A percentile compares a stretch with the other conserved stretches of the same genome.
These are phyloP conservation scores for Fistulina hepatica DNA, from an alignment of 1,284 basidiomycete species.

Conservation along the genomic window DNA sequence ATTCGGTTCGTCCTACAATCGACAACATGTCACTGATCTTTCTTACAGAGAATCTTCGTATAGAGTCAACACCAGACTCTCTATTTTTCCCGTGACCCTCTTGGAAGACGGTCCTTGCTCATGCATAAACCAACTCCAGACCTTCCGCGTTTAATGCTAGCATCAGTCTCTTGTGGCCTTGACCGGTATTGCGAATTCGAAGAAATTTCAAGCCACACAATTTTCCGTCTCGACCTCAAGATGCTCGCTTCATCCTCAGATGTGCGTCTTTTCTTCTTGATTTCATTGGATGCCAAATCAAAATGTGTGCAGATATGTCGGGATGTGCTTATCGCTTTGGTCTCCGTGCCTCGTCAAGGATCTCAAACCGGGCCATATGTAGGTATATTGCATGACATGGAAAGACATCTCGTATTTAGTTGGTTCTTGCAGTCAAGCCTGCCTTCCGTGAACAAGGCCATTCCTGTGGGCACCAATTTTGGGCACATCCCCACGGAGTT, in stretches of 20 bases:
- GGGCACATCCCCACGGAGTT: conserved; percentile 35
- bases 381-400: not conserved
- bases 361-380: not conserved
- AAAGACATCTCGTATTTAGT: not conserved
- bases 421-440: not conserved
- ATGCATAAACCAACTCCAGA: conserved; percentile 42
- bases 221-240: conserved; percentile 43
- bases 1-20: conserved; percentile 41
- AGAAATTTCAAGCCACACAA: conserved; percentile 50
- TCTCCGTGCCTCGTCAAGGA: not conserved
- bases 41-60: conserved; percentile 2
- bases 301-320: not conserved
- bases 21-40: not conserved
- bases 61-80: conserved; percentile 33
- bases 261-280: too few relatives aligned
- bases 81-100: conserved; percentile 80
- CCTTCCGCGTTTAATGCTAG: conserved; percentile 46
- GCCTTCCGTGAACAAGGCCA: conserved; percentile 32
- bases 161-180: conserved; percentile 53
- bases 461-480: conserved; percentile 37
- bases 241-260: too few relatives aligned
- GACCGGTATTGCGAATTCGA: conserved; percentile 36
- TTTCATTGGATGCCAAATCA: conserved; percentile 5
- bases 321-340: not conserved
- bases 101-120: conserved; percentile 85